These are phyloP conservation scores for Coprinopsis marcescibilis DNA, from an alignment of 768 basidiomycete genomes.

Conservation along the genomic window DNA sequence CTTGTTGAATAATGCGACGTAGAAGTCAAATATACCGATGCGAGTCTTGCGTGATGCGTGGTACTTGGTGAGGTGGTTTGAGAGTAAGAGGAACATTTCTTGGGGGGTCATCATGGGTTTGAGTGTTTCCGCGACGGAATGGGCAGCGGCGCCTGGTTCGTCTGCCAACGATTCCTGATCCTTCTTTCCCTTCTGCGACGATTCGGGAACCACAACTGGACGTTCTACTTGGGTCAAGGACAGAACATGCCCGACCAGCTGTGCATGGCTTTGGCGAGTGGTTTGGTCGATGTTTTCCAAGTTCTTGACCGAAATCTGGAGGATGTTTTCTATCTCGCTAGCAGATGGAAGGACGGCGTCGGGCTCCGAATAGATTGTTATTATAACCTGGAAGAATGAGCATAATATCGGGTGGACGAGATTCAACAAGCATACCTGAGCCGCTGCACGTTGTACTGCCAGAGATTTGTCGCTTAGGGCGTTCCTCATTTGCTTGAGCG, in stretches of 20 bases:
- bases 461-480: slow-evolving; percentile 78
- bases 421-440: slow-evolving; percentile 62
- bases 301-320: slow-evolving; percentile 61
- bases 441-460: slow-evolving; percentile 78
- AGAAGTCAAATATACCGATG: slow-evolving; percentile 87
- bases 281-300: slow-evolving; percentile 81
- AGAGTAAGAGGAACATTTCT: slow-evolving; percentile 83
- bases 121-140: slow-evolving; percentile 46
- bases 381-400: slow-evolving; percentile 33
- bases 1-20: slow-evolving; percentile 66
- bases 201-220: slow-evolving; percentile 37
- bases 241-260: slow-evolving; percentile 78
- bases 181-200: slow-evolving; percentile 57
- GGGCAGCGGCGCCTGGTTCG: slow-evolving; percentile 35
- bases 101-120: slow-evolving; percentile 65
- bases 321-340: slow-evolving; percentile 72
- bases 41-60: slow-evolving; percentile 62
- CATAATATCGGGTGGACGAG: slow-evolving; percentile 8
- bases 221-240: slow-evolving; percentile 76
- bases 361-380: slow-evolving; percentile 49
- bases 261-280: slow-evolving; percentile 74
- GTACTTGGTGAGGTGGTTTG: slow-evolving; percentile 74
- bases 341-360: slow-evolving; percentile 52
- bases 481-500: slow-evolving; percentile 75
- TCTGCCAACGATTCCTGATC: slow-evolving; percentile 58